These are phyloP conservation scores for Rhodotorula toruloides DNA, from an alignment of 768 basidiomycete species.

Conservation along the genomic window DNA sequence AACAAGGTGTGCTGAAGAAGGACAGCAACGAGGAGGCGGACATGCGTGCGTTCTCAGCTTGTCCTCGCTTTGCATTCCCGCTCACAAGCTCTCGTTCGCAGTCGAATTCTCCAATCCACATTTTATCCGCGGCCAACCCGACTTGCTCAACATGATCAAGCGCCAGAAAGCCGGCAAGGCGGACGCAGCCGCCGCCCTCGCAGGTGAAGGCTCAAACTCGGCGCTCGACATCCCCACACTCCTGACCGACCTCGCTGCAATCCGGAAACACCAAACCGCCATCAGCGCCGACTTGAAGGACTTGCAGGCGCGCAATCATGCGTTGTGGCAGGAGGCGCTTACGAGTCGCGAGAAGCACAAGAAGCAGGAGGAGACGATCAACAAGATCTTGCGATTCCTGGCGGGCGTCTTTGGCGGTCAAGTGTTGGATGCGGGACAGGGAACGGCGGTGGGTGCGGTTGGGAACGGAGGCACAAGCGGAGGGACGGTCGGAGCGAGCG, in stretches of 20 bases:
- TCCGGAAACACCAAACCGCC: conserved; percentile 86
- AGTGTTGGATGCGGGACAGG: conserved; percentile 15
- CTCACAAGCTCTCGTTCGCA: conserved; percentile 1
- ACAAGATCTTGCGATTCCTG: conserved; percentile 87
- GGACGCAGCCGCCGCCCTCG: conserved; percentile 1
- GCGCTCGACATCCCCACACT: conserved; percentile 61
- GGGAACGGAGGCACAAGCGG: too few relatives aligned
- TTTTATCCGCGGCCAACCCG: conserved; percentile 65
- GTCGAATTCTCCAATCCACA: conserved; percentile 83
- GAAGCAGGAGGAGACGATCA: conserved; percentile 93
- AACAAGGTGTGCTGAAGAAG: conserved; percentile 82
- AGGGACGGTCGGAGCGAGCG: background rate
- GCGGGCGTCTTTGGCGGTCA: conserved; percentile 71
- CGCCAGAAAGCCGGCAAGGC: conserved; percentile 61
- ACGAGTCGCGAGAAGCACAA: conserved; percentile 71
- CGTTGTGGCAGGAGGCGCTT: conserved; percentile 88
- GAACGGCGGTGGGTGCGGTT: background rate
- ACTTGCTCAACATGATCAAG: conserved; percentile 78
- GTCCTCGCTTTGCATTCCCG: too few relatives aligned
- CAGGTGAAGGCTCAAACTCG: background rate
- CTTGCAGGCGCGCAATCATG: conserved; percentile 76
- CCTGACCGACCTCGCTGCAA: conserved; percentile 72
- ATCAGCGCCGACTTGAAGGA: conserved; percentile 84
- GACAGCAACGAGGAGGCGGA: conserved; percentile 64
- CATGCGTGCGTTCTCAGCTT: conserved; percentile 50